These are phyloP conservation scores for Sclerotinia subarctica DNA, from an alignment of 2,329 filamentous ascomycete genomes.

Conservation along the genomic window DNA sequence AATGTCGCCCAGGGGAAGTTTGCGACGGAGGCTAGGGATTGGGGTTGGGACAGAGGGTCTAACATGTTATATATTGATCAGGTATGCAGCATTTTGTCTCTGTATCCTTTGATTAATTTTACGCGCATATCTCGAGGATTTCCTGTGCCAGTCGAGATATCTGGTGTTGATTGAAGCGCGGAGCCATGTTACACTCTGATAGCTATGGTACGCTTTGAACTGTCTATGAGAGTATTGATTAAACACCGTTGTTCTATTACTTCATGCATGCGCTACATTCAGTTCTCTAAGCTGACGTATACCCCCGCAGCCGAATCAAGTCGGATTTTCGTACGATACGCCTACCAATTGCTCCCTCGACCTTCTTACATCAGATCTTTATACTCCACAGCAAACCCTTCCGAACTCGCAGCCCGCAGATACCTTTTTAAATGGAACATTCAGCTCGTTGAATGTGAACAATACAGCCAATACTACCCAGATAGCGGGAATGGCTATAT, in stretches of 20 bases:
- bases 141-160: conserved; percentile 49
- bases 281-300: conserved; percentile 33
- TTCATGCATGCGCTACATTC: not conserved
- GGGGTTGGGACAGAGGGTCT: conserved; percentile 62
- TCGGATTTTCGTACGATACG: conserved; percentile 66
- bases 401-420: conserved; percentile 35
- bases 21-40: conserved; percentile 56
- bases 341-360: conserved; percentile 59
- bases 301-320: conserved; percentile 60
- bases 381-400: conserved; percentile 40
- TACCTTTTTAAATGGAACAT: conserved; percentile 60
- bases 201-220: not conserved
- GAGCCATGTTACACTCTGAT: not conserved
- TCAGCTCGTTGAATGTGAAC: conserved; percentile 51
- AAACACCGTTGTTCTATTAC: not conserved
- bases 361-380: conserved; percentile 43
- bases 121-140: not conserved
- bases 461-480: conserved; percentile 48
- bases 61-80: conserved; percentile 55
- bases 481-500: conserved; percentile 53
- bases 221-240: not conserved
- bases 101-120: not conserved
- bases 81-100: conserved; percentile 38
- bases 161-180: conserved; percentile 34
- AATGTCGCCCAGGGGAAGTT: conserved; percentile 48